Evolutionary conservation across 306 rosid species (phyloP), one percentile per base, ranked within the genome.

Genomic region (Malus orientalis): DNA sequence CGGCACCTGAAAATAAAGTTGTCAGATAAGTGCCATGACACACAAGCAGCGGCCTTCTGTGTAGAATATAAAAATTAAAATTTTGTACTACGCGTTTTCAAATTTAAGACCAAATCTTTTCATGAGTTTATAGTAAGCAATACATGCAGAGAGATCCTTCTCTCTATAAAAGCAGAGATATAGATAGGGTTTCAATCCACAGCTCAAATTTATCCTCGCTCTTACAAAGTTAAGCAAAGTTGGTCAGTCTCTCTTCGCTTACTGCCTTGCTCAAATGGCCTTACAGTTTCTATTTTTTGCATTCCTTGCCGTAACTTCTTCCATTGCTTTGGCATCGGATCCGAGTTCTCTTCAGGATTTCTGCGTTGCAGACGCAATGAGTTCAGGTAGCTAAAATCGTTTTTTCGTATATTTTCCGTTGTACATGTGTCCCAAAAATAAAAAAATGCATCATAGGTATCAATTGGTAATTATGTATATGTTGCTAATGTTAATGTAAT

Each of bases 291-390:
- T 81, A 1, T 55, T 71, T 9, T 42, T 81, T 11, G 27, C 29
- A 45, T 16, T 77, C 18, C 69, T 55, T 2, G 65, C 53, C 55
- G 5, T 76, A 25, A 33, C 33, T 51, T 74, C 58, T 11, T 66
- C 78, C 25, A 33, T 73, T 29, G 74, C 76, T 8, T 42, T 72
- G 20, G 87, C 82, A 27, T 67, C 73, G 25, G 82, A 76, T 22
- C 81, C 40, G 0, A 76, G 42, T 60, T 19, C 70, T 19, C 81
- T 83, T 75, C 86, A 79, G 70, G 84, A 83, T 61, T 76, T 84
- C 74, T 80, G 81, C 22, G 84, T 80, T 19, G 70, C 74, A 9
- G 84, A 84, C 11, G 1, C 74, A 38, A 29, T 44, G 19, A 60
- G 27, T 47, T 33, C 54, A 79, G 74, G 84, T 84, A 73, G 19